Base-by-base conservation (phyloP, 1,284 basidiomycete species). In the Leccinum insolens region DNA sequence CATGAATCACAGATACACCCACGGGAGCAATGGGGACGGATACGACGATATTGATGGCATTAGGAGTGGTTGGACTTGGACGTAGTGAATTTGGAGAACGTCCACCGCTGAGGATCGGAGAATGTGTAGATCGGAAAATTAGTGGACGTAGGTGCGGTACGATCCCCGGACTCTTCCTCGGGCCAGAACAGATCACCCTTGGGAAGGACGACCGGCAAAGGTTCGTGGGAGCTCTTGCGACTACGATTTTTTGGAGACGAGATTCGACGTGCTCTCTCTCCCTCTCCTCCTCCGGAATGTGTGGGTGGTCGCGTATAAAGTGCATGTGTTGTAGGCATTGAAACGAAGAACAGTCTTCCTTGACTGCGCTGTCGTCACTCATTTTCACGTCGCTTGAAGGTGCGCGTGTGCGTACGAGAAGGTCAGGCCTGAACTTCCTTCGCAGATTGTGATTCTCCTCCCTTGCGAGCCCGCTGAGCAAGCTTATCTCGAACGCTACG, bases 321-420 rank as follows among this genome's bases (percentile, higher is more conserved):
- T 80, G 70, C 77, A 83, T 70, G 73, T 71, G 68, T 11, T 76
- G 73, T 68, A 75, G 64, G 59, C 82, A 83, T 12, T 79, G 77
- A 46, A 79, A 74, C 9, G 82, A 82, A 3, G 85, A 81, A 62
- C 88, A 87, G 2, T 85, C 86, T 44, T 83, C 88, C 37, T 88
- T 87, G 59, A 71, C 83, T 28, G 92, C 92, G 73, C 93, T 94
- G 78, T 94, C 92, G 75, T 94, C 93, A 73, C 91, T 93, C 72
- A 94, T 71, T 75, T 94, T 91, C 14, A 92, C 86, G 58, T 88
- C 85, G 64, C 92, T 91, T 7, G 91, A 91, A 3, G 90, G 90
- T n/a, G 82, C 85, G 31, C 80, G 73, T 12, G 80, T 71, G 31
- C 86, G 78, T 61, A 78, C 74, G 37, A 79, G 78, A 66, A 78